phyloP scores from a whole-genome alignment of 164 flowering plant genomes.

The Kingdonia uniflora region DNA sequence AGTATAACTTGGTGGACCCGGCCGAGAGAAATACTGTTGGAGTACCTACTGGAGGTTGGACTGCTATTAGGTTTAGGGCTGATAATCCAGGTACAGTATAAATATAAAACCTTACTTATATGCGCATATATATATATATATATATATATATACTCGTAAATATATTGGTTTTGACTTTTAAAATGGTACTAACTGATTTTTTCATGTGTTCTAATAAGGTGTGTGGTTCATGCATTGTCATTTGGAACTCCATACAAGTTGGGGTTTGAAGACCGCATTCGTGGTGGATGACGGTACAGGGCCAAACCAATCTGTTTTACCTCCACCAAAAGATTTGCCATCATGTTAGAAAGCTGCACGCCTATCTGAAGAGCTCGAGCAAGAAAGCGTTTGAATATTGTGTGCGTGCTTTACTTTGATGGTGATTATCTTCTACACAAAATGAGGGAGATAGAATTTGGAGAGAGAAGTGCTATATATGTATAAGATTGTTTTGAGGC shows the following conservation, averaged over 20 bases:
- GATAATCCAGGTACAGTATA: constrained; percentile 70
- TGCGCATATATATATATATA: too few species aligned
- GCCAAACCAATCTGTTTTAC: constrained; percentile 29
- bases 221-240: constrained; percentile 77
- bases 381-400: too few species aligned
- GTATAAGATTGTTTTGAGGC: constrained; percentile 5
- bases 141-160: too few species aligned
- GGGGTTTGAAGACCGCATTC: constrained; percentile 60
- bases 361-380: too few species aligned
- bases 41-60: constrained; percentile 73
- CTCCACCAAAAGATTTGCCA: constrained; percentile 72
- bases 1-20: constrained; percentile 58
- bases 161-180: not conserved
- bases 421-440: too few species aligned
- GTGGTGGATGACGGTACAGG: constrained; percentile 50
- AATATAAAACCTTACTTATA: too few species aligned
- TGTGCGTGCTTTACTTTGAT: too few species aligned
- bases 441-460: not conserved
- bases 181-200: not conserved
- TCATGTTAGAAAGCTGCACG: constrained; percentile 24
- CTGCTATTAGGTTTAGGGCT: constrained; percentile 59
- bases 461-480: not conserved
- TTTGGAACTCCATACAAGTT: constrained; percentile 54
- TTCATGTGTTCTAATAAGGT: constrained; percentile 19
- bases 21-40: constrained; percentile 63